Evolutionary conservation across 2,329 filamentous ascomycete genomes (phyloP).

Genomic region (Clathrospora elynae): DNA sequence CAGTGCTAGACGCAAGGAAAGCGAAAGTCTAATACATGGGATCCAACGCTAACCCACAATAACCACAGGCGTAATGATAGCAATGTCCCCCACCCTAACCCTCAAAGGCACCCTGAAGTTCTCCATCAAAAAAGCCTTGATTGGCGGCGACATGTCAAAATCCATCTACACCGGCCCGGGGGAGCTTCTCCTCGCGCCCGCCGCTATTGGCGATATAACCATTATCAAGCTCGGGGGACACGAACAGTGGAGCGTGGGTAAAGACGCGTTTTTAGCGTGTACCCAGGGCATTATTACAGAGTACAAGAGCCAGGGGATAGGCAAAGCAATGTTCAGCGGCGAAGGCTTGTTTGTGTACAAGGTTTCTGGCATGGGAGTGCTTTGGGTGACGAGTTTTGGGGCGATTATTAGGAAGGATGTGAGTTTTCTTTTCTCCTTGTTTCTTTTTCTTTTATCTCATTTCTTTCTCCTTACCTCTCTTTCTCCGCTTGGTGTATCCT

Average conservation of each 20-base stretch:
- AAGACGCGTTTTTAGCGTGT: conserved; percentile 82
- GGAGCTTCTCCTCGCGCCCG: conserved; percentile 82
- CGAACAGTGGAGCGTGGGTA: conserved; percentile 81
- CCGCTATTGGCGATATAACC: conserved; percentile 82
- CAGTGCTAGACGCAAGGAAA: too few relatives aligned
- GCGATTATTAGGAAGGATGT: conserved; percentile 95
- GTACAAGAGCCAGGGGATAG: conserved; percentile 81
- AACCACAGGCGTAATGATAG: conserved; percentile 86
- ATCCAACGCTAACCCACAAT: conserved; percentile 1
- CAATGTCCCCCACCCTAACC: conserved; percentile 87
- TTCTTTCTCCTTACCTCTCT: not conserved
- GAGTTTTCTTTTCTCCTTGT: conserved; percentile 49
- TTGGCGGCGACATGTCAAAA: conserved; percentile 76
- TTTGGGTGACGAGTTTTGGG: conserved; percentile 93
- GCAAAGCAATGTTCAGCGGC: conserved; percentile 91
- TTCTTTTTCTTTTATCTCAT: not conserved
- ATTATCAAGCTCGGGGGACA: conserved; percentile 73
- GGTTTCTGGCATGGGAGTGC: conserved; percentile 75
- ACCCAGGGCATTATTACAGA: conserved; percentile 90
- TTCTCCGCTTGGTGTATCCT: not conserved
- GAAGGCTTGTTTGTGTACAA: conserved; percentile 92
- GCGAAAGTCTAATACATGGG: not conserved
- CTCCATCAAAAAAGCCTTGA: conserved; percentile 86
- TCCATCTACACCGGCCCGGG: conserved; percentile 88
- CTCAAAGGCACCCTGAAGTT: conserved; percentile 85